Percentiles rank a stretch among this genome's conserved stretches.
Conservation (phyloP, 495 filamentous ascomycete species). For the Lasiosphaeria ovina region DNA sequence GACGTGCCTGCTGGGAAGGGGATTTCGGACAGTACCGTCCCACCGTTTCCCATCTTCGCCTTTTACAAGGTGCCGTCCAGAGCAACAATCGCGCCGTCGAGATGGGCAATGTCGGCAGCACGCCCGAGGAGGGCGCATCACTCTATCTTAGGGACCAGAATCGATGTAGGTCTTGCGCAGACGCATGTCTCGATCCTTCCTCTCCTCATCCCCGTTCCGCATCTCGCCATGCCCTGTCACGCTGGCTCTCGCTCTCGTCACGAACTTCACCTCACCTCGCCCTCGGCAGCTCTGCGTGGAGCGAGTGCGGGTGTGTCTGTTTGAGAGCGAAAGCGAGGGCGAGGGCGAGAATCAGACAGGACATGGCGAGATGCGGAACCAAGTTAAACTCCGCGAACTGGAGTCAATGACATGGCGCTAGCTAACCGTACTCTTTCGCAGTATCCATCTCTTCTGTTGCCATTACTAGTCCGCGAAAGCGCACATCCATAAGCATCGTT, state of each 20-base stretch:
- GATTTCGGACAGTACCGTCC: background rate
- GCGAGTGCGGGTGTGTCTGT: too few species aligned
- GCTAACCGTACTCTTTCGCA: constrained; percentile 35
- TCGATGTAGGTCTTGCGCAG: constrained; percentile 58
- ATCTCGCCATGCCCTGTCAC: background rate
- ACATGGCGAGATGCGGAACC: too few species aligned
- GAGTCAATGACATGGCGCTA: background rate
- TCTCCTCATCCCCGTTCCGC: constrained; percentile 8
- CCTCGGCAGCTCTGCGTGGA: too few species aligned
- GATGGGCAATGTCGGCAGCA: constrained; percentile 94
- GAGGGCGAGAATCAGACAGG: too few species aligned
- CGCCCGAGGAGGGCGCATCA: constrained; percentile 78
- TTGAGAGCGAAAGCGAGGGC: too few species aligned
- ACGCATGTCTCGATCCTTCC: constrained; percentile 9
- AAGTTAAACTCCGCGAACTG: too few species aligned
- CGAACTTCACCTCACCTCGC: background rate
- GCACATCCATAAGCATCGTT: constrained; percentile 70
- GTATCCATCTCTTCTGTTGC: constrained; percentile 78
- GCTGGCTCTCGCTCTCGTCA: background rate
- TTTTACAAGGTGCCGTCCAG: constrained; percentile 15
- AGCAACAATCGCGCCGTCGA: constrained; percentile 30
- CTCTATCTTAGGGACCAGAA: constrained; percentile 88
- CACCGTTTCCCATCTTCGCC: background rate
- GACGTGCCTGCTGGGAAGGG: background rate
- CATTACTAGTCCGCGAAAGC: constrained; percentile 73